phyloP scores from a whole-genome alignment of 176 grass and related monocot species.

The Hyparrhenia diplandra region DNA sequence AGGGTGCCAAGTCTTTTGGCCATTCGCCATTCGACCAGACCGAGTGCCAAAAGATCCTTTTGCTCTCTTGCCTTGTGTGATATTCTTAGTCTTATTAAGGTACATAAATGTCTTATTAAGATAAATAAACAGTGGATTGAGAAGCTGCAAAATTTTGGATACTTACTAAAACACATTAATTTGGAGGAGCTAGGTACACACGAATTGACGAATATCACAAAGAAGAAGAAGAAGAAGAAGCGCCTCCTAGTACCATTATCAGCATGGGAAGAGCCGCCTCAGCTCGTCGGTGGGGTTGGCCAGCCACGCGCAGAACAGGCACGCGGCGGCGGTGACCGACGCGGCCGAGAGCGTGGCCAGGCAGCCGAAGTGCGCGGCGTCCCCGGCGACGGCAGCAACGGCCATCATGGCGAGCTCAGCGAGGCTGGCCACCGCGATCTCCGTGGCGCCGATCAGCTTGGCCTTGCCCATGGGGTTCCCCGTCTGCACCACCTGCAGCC shows the following conservation, averaged over 20 bases:
- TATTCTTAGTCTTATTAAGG: too few relatives aligned
- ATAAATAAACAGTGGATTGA: too few relatives aligned
- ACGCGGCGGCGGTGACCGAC: slow-evolving; percentile 33
- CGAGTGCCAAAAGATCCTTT: too few relatives aligned
- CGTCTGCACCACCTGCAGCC: slow-evolving; percentile 61
- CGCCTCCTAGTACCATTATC: too few relatives aligned
- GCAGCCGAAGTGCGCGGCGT: slow-evolving; percentile 30
- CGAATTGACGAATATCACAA: too few relatives aligned
- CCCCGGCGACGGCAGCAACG: slow-evolving; percentile 29
- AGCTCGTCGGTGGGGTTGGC: slow-evolving; percentile 7
- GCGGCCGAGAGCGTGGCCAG: slow-evolving; percentile 45
- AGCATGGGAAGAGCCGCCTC: background rate
- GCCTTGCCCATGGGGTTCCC: slow-evolving; percentile 43
- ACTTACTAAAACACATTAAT: too few relatives aligned
- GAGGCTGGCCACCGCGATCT: slow-evolving; percentile 59
- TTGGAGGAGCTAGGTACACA: background rate
- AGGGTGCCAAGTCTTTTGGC: too few relatives aligned
- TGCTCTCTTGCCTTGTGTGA: too few relatives aligned
- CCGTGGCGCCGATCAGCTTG: slow-evolving; percentile 52
- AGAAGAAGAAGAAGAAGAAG: too few relatives aligned
- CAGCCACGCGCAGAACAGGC: slow-evolving; percentile 50
- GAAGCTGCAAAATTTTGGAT: too few relatives aligned
- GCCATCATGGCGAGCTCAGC: slow-evolving; percentile 56
- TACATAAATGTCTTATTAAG: too few relatives aligned
- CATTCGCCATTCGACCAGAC: too few relatives aligned